Base-by-base conservation (phyloP, 176 grass and related monocot genomes). In the Metroxylon sagu region DNA sequence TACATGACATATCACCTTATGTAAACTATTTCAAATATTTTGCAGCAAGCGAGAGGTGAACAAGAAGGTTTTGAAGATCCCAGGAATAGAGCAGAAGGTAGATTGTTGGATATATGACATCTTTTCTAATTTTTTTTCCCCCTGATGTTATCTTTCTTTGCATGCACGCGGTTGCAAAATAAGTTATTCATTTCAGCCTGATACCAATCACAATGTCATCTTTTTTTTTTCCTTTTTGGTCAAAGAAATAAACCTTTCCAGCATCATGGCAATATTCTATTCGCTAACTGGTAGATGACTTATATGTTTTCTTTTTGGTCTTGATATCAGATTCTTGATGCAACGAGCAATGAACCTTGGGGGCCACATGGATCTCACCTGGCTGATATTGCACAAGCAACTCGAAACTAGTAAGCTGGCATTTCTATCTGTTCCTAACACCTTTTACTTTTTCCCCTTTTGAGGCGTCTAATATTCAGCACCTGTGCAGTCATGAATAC, bases 301-400 rank as follows among this genome's bases (percentile, higher is more conserved):
- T 19, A 26, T 23, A 35, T 16, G 19, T 28, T 16, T 65, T 54
- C 26, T 58, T 52, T 50, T 65, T 18, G 53, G 14, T 26, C 62
- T 68, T 48, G 0, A 12, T 48, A 58, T 59, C 74, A 98, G 93
- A 83, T 98, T 65, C 87, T 98, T 23, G 93, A 98, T 59, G 93
- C 93, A 53, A 98, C 93, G 30, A 98, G 93, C 81, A 98, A 98
- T 67, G 93, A 98, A 28, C 79, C 93, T 4, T 98, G 93, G 93
- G 93, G 93, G 23, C 93, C 93, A 3, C 93, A 98, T 71, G 93
- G 93, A 77, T 83, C 93, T 16, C 79, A 89, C 49, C 69, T 98
- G 43, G 92, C 92, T 18, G 92, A 97, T 48, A 91, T 97, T 29
- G 92, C 84, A 53, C 84, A 91, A 48, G 78, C 92, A 19, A 88